Percentiles rank a stretch among this genome's conserved stretches.
Conservation (phyloP, 305 asterid genomes). For the Fraxinus nigra region DNA sequence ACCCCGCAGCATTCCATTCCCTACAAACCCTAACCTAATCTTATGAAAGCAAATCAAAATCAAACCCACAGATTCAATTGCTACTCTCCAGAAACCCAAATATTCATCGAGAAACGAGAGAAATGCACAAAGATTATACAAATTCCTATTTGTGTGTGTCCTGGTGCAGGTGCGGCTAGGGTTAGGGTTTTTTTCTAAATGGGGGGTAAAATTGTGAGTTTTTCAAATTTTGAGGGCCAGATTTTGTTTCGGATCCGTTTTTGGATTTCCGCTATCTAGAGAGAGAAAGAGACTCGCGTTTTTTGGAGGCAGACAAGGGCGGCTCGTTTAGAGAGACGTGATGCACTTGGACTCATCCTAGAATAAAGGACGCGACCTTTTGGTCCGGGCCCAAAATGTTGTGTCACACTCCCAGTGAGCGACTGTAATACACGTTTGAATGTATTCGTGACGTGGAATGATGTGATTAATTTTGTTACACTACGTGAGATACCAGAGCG, state of each 20-base stretch:
- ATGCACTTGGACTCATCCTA: slow-evolving; percentile 11
- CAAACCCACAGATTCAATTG: slow-evolving; percentile 23
- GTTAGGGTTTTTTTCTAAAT: slow-evolving; percentile 52
- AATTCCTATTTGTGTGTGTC: slow-evolving; percentile 8
- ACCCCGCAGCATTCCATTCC: slow-evolving; percentile 49
- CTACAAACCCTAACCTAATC: slow-evolving; percentile 35
- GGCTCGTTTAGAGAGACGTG: slow-evolving; percentile 30
- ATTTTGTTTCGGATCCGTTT: slow-evolving; percentile 48
- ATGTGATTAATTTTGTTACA: not conserved
- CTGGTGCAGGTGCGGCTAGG: slow-evolving; percentile 56
- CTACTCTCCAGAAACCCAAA: slow-evolving; percentile 18
- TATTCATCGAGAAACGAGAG: slow-evolving; percentile 12
- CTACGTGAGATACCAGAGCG: not conserved
- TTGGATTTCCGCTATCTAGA: slow-evolving; percentile 28
- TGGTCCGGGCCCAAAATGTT: not conserved
- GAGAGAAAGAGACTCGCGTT: slow-evolving; percentile 46
- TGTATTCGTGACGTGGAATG: not conserved
- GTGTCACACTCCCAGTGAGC: slow-evolving; percentile 9
- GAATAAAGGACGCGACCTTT: slow-evolving; percentile 19
- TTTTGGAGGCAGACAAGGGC: slow-evolving; percentile 38
- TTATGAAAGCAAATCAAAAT: slow-evolving; percentile 25
- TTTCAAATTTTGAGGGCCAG: slow-evolving; percentile 38
- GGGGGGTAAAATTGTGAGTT: slow-evolving; percentile 42
- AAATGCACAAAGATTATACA: slow-evolving; percentile 18
- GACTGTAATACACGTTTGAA: not conserved